Evolutionary conservation across 2,329 filamentous ascomycete genomes (phyloP), one percentile per base, ranked within the genome.

Genomic region (Pseudohalonectria lignicola): DNA sequence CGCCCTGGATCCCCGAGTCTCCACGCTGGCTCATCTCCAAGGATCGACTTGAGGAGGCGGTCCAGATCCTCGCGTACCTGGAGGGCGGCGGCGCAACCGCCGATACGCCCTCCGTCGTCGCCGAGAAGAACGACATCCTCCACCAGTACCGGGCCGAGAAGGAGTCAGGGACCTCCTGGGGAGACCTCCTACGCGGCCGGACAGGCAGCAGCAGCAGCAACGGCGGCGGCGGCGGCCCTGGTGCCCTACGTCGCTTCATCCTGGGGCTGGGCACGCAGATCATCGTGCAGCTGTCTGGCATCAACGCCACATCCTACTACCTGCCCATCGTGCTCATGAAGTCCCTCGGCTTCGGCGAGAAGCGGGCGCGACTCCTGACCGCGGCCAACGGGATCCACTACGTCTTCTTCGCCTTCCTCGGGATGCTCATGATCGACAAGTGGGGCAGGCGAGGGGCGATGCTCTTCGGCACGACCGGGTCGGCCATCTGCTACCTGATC

Each of bases 401-500:
- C 40, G 41, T 57, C 5, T 34, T 56, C 1, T 53, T 52, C 41
- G 49, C 45, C 20, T 37, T 50, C 18, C 48, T 50, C 12, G 48
- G 43, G 3, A 50, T 55, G 7, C 48, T 48, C 4, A 46, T 50
- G 26, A 49, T 56, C 9, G 54, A 57, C 34, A 50, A 47, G 36
- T 68, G 63, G 59, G 73, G 71, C 19, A 62, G 72, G 3, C 57
- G 72, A 4, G 72, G 71, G 45, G 62, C 76, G 57, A 70, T 76
- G 63, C 67, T 76, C 54, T 16, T 13, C n/a, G 21, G 2, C 12
- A 6, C 25, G 12, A 12, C 25, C 12, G 69, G 69, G 2, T 71
- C 74, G 52, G 63, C 58, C 40, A 55, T 71, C 36, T 72, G 65
- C 45, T 74, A 69, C 42, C 43, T 65, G 6, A 54, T 69, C 43